Base-by-base conservation (phyloP, 108 stramenopile genomes). In the Bacterosira constricta region DNA sequence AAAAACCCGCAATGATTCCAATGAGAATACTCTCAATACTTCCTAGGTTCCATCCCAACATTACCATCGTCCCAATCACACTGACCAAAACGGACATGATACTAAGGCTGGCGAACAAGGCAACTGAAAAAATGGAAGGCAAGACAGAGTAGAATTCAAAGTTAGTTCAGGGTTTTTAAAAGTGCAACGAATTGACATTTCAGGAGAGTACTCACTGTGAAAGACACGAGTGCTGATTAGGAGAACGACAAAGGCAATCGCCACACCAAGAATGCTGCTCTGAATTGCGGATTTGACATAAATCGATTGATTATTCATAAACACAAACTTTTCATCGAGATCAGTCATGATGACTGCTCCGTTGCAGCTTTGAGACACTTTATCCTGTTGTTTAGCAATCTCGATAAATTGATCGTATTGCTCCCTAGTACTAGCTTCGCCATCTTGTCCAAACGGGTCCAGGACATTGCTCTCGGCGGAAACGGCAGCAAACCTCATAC, bases 251-350 rank as follows among this genome's bases (percentile, higher is more conserved):
- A 85, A 85, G 5, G 82, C 82, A 66, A 85, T 85, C 12, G 18
- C 63, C 1, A 81, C 77, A 46, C 82, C 85, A 50, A 83, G 67
- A 27, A 85, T 50, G 26, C 59, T 57, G 36, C 82, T 75, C n/a
- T 51, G 55, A 4, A 85, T 30, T 8, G 85, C 85, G 8, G 72
- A 60, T n/a, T 64, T 63, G 1, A 79, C 68, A 44, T 82, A 85
- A n/a, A 85, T 75, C 21, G 42, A 31, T 58, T 85, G 85, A 36
- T 83, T 85, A 56, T 85, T 85, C 85, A 85, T 85, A 45, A 85
- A 77, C 32, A 83, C 75, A 49, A 82, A 83, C 53, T 85, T 85
- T 46, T 83, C 73, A 34, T 85, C 75, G 1, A 75, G 56, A 31
- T 85, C 85, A 1, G 85, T 82, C 66, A 85, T 61, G 18, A 85